A percentile compares a stretch with the other conserved stretches of the same genome.
Evolutionary conservation across 2,329 filamentous ascomycete species (phyloP).

Genomic region (Fusarium lateritium): DNA sequence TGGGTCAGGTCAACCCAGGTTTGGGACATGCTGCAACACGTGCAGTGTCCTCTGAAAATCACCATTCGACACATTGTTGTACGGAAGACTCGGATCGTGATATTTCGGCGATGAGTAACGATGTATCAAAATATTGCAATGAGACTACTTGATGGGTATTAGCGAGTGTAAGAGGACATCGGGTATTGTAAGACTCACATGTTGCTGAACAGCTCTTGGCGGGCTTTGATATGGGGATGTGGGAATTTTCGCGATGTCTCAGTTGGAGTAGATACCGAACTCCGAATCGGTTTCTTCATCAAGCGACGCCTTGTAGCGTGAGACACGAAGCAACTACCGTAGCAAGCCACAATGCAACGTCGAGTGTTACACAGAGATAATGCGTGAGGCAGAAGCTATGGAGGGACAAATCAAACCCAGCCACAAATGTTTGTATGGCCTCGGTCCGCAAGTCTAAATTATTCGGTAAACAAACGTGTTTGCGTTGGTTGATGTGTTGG

Average conservation of each 20-base stretch:
- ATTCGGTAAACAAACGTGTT: background rate
- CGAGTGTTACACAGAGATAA: constrained; percentile 4
- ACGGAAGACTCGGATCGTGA: constrained; percentile 4
- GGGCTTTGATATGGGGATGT: background rate
- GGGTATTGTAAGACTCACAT: background rate
- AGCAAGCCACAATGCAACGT: constrained; percentile 36
- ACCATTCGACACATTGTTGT: constrained; percentile 64
- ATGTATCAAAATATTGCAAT: constrained; percentile 1
- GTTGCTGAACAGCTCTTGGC: background rate
- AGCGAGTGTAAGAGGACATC: background rate
- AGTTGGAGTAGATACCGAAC: constrained; percentile 14
- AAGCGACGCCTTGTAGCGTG: constrained; percentile 32
- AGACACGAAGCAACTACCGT: constrained; percentile 6
- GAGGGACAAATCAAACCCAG: background rate
- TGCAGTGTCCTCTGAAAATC: constrained; percentile 61
- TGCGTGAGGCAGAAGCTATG: background rate
- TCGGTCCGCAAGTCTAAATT: background rate
- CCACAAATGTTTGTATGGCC: background rate
- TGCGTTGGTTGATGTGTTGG: constrained; percentile 2
- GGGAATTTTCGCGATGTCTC: constrained; percentile 23
- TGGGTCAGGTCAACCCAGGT: constrained; percentile 63
- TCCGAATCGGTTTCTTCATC: constrained; percentile 22
- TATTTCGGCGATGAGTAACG: constrained; percentile 7
- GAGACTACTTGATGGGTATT: constrained; percentile 2
- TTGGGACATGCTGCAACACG: constrained; percentile 58